These are phyloP conservation scores for Chlamydomonas sphaeroides DNA, from an alignment of 139 green algal genomes.

Conservation along the genomic window DNA sequence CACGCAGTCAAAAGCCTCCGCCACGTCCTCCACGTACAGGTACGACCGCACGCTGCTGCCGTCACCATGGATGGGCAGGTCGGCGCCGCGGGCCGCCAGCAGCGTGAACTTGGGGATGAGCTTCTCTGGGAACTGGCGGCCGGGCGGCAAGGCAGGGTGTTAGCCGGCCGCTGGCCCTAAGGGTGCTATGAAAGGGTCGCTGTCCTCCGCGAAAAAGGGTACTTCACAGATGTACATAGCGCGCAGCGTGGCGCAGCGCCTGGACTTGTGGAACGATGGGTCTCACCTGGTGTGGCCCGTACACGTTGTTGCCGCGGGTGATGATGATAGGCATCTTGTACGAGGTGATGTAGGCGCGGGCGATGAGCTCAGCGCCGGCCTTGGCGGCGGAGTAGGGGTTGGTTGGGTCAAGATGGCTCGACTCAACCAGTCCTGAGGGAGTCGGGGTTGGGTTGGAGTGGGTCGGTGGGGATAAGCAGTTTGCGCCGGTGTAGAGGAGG, in stretches of 20 bases:
- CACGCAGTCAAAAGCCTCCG: slow-evolving; percentile 89
- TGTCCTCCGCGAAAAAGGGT: too few relatives aligned
- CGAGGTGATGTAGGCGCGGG: slow-evolving; percentile 81
- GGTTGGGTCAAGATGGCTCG: slow-evolving; percentile 89
- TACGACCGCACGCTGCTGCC: slow-evolving; percentile 71
- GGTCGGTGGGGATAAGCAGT: too few relatives aligned
- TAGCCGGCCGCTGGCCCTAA: too few relatives aligned
- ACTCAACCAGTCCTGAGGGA: slow-evolving; percentile 78
- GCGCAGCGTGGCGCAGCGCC: too few relatives aligned
- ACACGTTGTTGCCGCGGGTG: slow-evolving; percentile 99
- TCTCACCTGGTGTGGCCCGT: slow-evolving; percentile 93
- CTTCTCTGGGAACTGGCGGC: slow-evolving; percentile 91
- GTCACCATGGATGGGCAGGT: slow-evolving; percentile 64
- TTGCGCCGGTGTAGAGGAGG: too few relatives aligned
- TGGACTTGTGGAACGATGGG: too few relatives aligned
- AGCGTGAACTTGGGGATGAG: slow-evolving; percentile 89
- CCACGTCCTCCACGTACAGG: slow-evolving; percentile 96
- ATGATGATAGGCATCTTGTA: slow-evolving; percentile 94
- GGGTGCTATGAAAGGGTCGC: too few relatives aligned
- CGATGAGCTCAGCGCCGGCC: slow-evolving; percentile 98
- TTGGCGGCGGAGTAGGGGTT: slow-evolving; percentile 99
- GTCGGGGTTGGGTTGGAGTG: too few relatives aligned
- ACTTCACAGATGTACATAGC: too few relatives aligned
- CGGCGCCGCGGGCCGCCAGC: slow-evolving; percentile 67
- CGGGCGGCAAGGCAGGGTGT: too few relatives aligned